These are phyloP conservation scores for Aspergillus sclerotioniger DNA, from an alignment of 495 filamentous ascomycete genomes.

Conservation along the genomic window DNA sequence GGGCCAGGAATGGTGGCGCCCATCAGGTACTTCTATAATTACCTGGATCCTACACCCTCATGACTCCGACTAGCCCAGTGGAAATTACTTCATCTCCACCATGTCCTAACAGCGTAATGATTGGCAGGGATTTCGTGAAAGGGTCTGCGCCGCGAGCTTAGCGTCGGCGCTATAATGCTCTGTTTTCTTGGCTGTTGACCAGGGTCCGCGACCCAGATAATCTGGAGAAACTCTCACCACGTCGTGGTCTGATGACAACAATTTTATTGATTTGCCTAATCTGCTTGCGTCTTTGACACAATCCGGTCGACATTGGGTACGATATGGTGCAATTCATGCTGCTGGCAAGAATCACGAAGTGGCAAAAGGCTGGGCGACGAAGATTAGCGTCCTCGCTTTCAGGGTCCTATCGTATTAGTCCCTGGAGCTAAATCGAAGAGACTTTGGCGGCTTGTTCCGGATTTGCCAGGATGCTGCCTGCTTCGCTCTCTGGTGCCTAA, in stretches of 20 bases:
- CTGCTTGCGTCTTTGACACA: no score
- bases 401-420: not conserved
- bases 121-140: not conserved
- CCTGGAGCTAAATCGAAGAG: not conserved
- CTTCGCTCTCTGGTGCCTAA: not conserved
- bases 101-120: not conserved
- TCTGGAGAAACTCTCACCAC: not conserved
- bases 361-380: not conserved
- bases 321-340: not conserved
- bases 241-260: not conserved
- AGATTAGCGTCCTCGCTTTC: not conserved
- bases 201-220: not conserved
- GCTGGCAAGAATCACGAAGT: not conserved
- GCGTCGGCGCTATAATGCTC: not conserved
- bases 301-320: not conserved
- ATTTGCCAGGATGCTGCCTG: not conserved
- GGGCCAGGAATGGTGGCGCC: not conserved
- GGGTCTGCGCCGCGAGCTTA: not conserved
- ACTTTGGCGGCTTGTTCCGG: not conserved
- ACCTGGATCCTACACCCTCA: not conserved
- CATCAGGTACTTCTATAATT: not conserved
- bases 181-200: not conserved
- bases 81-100: not conserved
- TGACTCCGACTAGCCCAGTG: not conserved
- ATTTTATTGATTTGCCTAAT: not conserved